phyloP scores from a whole-genome alignment of 2,329 filamentous ascomycete species.

The Penicillium oxalicum region DNA sequence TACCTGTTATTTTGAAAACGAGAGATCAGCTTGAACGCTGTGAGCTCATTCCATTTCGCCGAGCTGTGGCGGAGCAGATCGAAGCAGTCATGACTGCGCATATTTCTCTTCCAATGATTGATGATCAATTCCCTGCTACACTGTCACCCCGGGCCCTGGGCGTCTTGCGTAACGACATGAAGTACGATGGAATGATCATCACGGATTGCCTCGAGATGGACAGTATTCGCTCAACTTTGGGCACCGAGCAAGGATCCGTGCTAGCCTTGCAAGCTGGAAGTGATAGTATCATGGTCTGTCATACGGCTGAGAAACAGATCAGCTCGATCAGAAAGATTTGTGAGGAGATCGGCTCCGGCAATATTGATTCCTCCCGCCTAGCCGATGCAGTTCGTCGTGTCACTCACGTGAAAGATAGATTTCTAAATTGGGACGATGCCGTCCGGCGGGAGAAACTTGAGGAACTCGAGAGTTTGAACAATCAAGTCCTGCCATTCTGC shows the following conservation, averaged over 20 bases:
- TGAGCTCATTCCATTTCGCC: conserved; percentile 41
- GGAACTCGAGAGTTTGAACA: conserved; percentile 21
- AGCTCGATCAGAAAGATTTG: conserved; percentile 37
- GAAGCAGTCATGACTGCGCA: conserved; percentile 44
- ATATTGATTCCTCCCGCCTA: conserved; percentile 27
- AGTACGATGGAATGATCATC: conserved; percentile 41
- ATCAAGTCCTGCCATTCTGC: conserved; percentile 23
- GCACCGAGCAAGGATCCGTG: conserved; percentile 38
- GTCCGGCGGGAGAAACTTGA: conserved; percentile 15
- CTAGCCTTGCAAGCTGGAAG: conserved; percentile 40
- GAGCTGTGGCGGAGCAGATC: conserved; percentile 37
- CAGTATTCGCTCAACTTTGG: conserved; percentile 37
- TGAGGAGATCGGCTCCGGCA: conserved; percentile 32
- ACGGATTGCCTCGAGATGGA: conserved; percentile 46
- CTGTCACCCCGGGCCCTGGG: conserved; percentile 34
- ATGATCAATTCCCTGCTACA: conserved; percentile 36
- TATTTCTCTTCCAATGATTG: conserved; percentile 37
- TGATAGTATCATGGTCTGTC: conserved; percentile 44
- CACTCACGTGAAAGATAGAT: conserved; percentile 32
- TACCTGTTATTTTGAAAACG: conserved; percentile 37
- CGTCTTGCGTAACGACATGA: conserved; percentile 39
- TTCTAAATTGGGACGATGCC: conserved; percentile 28
- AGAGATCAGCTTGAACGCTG: conserved; percentile 35
- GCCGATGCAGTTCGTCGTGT: conserved; percentile 34
- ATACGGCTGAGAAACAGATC: conserved; percentile 39